Conservation (phyloP, 176 grass and related monocot genomes). For the Bonia amplexicaulis region DNA sequence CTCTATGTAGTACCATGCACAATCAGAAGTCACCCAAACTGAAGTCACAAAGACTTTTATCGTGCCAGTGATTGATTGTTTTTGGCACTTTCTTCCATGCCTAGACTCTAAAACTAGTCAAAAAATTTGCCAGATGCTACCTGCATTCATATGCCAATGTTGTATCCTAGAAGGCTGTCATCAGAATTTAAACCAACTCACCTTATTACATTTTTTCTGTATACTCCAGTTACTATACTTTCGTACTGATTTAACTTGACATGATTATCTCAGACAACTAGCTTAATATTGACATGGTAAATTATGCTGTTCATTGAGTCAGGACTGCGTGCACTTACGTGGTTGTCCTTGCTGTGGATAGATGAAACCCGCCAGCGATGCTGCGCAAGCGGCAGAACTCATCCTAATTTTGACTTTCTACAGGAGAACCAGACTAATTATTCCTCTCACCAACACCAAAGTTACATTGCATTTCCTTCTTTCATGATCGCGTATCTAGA, state of each 20-base stretch:
- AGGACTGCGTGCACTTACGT: neutral
- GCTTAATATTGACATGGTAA: neutral
- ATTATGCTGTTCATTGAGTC: neutral
- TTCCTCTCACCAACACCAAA: conserved; percentile 13
- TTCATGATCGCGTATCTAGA: neutral
- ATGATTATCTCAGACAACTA: neutral
- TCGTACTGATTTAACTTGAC: neutral
- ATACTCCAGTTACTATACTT: neutral
- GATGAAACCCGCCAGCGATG: conserved; percentile 8
- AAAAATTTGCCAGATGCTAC: neutral
- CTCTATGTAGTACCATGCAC: neutral
- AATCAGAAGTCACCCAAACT: neutral
- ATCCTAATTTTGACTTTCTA: neutral
- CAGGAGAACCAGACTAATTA: neutral
- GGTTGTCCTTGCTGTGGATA: conserved; percentile 10
- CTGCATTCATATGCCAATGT: neutral
- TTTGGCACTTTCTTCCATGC: neutral
- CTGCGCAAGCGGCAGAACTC: neutral
- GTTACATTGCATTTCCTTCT: neutral
- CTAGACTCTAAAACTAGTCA: neutral
- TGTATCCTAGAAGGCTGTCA: neutral
- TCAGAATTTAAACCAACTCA: neutral
- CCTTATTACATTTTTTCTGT: neutral
- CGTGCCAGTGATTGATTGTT: neutral
- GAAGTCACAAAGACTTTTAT: neutral